Conservation (phyloP, 352 stramenopile genomes). For the Blastocystis sp. region DNA sequence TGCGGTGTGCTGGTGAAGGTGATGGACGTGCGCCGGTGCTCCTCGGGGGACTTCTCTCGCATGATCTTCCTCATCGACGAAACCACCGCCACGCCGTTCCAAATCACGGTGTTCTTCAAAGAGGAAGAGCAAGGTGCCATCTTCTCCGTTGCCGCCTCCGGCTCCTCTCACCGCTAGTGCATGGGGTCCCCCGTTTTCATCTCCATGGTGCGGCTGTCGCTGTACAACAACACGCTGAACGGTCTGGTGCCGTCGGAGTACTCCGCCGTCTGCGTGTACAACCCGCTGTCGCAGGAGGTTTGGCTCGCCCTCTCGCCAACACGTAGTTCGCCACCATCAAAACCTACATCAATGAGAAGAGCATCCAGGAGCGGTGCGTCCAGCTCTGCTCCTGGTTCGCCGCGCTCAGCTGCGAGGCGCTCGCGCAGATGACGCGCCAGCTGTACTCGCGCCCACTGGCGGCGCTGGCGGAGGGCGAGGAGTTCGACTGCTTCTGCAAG, state of each 20-base stretch:
- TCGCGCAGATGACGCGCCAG: not conserved
- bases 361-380: conserved; percentile 5
- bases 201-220: not conserved
- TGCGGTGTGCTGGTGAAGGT: conserved; percentile 45
- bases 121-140: not conserved
- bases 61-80: conserved; percentile 51
- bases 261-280: conserved; percentile 25
- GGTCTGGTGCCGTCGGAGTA: conserved; percentile 14
- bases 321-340: conserved; percentile 28
- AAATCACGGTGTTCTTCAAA: conserved; percentile 55
- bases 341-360: not conserved
- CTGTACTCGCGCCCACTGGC: conserved; percentile 1
- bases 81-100: not conserved
- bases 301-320: not conserved
- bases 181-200: conserved; percentile 63
- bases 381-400: conserved; percentile 40
- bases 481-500: conserved; percentile 43
- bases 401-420: not conserved
- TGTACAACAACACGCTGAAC: conserved; percentile 1
- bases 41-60: conserved; percentile 18
- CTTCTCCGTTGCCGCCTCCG: not conserved
- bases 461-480: not conserved
- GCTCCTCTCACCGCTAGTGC: not conserved
- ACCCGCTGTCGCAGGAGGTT: conserved; percentile 1
- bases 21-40: conserved; percentile 31